Evolutionary conservation across 2,329 filamentous ascomycete species (phyloP), one percentile per base, ranked within the genome.

Genomic region (Beauveria pseudobassiana): DNA sequence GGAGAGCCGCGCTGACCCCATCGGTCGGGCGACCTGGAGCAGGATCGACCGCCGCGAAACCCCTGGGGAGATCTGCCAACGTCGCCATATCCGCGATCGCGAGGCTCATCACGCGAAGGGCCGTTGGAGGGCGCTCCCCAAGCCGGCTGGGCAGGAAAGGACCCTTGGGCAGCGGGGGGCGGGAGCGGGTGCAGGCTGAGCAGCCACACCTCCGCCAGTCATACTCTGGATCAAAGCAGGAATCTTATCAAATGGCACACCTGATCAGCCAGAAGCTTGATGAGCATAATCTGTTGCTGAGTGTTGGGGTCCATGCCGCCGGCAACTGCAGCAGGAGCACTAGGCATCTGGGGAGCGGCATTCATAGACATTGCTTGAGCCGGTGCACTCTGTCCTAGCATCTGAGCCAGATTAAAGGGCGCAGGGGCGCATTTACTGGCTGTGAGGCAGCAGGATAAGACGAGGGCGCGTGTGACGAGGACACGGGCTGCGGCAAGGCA

Each of bases 21-120:
- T 67, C 86, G 88, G 62, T 87, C 87, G 56, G 92, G 90, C 66
- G 92, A 96, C 45, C 90, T 86, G 38, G 90, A 93, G 58, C 92
- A 85, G 63, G 89, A 91, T 62, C 89, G 85, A 68, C 82, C 63
- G 51, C 70, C 82, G 63, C 79, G 78, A 68, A 80, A 79, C 71
- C 81, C 78, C 63, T 80, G 79, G 20, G 86, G 87, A 40, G 88
- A 91, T 71, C 87, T 84, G 72, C 81, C 75, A 69, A 78, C 79
- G 62, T 86, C 82, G 65, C 81, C 80, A 67, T 79, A 84, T 63
- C 78, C 76, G 64, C 76, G 78, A 67, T 88, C 86, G 79, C 82
- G 84, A 73, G 79, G 73, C 62, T 80, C 79, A 62, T 77, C 75
- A 50, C 73, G 67, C 60, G 68, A 67, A 53, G 68, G 65, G 16